Conservation (phyloP, 148 eudicot species). For the Pharnaceum exiguum region DNA sequence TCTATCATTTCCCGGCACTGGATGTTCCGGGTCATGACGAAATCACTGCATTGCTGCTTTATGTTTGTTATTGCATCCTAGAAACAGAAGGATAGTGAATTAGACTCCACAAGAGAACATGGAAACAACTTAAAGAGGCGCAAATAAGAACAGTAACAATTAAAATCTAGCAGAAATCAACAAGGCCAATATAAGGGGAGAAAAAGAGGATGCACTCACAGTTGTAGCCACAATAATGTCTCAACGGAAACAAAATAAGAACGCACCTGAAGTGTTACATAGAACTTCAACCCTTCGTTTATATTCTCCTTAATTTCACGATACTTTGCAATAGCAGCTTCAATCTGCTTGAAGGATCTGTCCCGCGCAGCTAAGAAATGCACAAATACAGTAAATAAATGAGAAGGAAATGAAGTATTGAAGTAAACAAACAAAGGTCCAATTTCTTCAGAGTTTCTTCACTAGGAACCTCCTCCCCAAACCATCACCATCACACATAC, state of each 20-base stretch:
- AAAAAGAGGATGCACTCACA: neutral
- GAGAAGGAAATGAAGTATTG: neutral
- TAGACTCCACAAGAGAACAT: neutral
- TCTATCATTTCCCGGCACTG: constrained; percentile 97
- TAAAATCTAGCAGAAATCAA: neutral
- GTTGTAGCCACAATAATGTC: neutral
- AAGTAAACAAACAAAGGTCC: too few relatives aligned
- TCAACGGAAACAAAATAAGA: neutral
- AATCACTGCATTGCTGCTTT: constrained; percentile 94
- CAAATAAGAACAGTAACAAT: neutral
- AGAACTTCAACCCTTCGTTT: constrained; percentile 92
- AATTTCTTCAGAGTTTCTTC: too few relatives aligned
- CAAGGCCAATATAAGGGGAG: neutral
- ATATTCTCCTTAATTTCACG: constrained; percentile 88
- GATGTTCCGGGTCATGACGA: constrained; percentile 87
- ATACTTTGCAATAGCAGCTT: constrained; percentile 88
- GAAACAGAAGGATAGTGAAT: constrained; percentile 1
- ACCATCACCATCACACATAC: too few relatives aligned
- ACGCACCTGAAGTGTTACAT: constrained; percentile 91
- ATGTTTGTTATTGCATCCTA: constrained; percentile 90
- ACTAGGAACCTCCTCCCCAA: too few relatives aligned
- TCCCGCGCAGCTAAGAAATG: constrained; percentile 64
- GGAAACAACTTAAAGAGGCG: neutral
- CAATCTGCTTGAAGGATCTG: constrained; percentile 79
- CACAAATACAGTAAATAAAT: neutral